Evolutionary conservation across 2,329 filamentous ascomycete species (phyloP).

Genomic region (Diplocarpon mali): DNA sequence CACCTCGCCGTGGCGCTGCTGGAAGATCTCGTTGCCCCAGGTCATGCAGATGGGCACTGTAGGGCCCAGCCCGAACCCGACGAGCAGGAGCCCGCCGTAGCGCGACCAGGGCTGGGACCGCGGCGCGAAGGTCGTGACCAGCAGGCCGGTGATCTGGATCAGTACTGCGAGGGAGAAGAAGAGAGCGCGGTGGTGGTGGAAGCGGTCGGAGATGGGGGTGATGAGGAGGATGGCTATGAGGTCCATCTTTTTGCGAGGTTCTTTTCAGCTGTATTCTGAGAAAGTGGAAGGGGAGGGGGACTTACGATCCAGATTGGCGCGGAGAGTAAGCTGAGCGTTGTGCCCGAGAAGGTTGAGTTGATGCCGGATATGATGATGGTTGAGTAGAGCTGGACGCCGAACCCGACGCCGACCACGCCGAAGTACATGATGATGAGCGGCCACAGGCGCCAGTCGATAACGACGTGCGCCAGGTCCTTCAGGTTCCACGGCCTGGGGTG

Average conservation of each 20-base stretch:
- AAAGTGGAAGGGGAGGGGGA: slow-evolving; percentile 13
- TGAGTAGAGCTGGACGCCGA: slow-evolving; percentile 79
- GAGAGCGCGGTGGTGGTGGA: slow-evolving; percentile 65
- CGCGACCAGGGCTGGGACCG: slow-evolving; percentile 63
- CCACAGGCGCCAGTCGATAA: slow-evolving; percentile 83
- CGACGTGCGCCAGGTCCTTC: slow-evolving; percentile 56
- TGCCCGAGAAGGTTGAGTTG: slow-evolving; percentile 58
- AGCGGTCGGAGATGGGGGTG: slow-evolving; percentile 78
- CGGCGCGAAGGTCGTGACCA: slow-evolving; percentile 66
- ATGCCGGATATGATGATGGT: slow-evolving; percentile 78
- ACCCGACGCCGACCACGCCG: slow-evolving; percentile 84
- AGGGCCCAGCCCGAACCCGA: slow-evolving; percentile 81
- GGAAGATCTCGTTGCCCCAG: slow-evolving; percentile 86
- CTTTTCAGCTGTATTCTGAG: slow-evolving; percentile 2
- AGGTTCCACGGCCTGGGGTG: slow-evolving; percentile 62
- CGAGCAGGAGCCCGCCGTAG: slow-evolving; percentile 79
- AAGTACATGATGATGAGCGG: slow-evolving; percentile 87
- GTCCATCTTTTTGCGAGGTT: slow-evolving; percentile 52
- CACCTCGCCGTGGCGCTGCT: slow-evolving; percentile 78
- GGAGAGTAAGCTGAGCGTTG: slow-evolving; percentile 72
- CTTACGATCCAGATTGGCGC: slow-evolving; percentile 86
- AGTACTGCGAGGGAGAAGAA: slow-evolving; percentile 70
- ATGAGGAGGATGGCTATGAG: slow-evolving; percentile 76
- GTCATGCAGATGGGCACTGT: slow-evolving; percentile 92
- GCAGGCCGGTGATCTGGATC: slow-evolving; percentile 72